Evolutionary conservation across 768 basidiomycete species (phyloP), one percentile per base, ranked within the genome.

Genomic region (Tylopilus intermedius): DNA sequence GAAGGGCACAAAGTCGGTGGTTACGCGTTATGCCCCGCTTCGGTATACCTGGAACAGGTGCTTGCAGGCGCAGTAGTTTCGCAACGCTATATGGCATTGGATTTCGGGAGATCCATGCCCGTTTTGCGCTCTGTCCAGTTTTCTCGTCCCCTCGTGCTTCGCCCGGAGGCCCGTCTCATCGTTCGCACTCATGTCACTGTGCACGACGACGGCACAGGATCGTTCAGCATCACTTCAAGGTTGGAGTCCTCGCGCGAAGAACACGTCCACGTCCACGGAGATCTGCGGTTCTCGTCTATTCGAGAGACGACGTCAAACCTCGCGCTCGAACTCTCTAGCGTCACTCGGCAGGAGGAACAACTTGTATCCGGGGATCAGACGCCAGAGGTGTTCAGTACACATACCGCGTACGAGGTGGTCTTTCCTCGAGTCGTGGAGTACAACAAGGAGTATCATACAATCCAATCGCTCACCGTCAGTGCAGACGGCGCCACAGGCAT

Each of bases 351-450:
- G 15, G 69, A 74, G 24, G 52, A 63, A 4, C 62, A 62, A 0
- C 60, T 81, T 15, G 18, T 67, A 0, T 55, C 50, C 15, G 58
- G 60, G 32, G 64, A 58, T 26, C 58, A 48, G 15, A 51, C 43
- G 0, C 62, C 67, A 2, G 81, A 84, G 63, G 73, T 73, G 0
- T 83, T 85, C 64, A 76, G 74, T 3, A 73, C 77, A 18, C 79
- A 76, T 35, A 80, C 79, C 0, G 66, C 76, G 0, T 90, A 90
- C 62, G 78, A 86, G 39, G 72, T 82, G 35, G 78, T 88, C 46
- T 88, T 88, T 58, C 77, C 85, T 21, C 79, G 83, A 7, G 74
- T 88, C 43, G 86, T 90, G 24, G 73, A 78, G 14, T 90, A 89
- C 58, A 73, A 78, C 1, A 64, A 72, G 32, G 67, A 72, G 27